phyloP scores from a whole-genome alignment of 225 moss, liverwort and hornwort species.

The Physcomitrium patens region DNA sequence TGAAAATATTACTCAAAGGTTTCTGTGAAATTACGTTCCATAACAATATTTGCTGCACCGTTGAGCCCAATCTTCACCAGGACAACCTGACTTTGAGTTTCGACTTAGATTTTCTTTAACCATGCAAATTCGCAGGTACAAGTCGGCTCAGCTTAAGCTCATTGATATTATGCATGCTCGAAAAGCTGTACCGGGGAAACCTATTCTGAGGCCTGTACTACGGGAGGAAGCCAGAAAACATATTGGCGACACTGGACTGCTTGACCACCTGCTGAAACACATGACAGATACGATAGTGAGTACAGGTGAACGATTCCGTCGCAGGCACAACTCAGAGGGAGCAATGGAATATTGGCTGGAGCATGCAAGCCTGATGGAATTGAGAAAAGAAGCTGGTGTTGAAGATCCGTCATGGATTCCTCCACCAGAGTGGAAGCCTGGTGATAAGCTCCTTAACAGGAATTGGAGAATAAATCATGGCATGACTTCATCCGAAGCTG shows the following conservation, averaged over 20 bases:
- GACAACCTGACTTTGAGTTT: neutral
- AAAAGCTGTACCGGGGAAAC: constrained; percentile 58
- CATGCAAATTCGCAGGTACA: constrained; percentile 44
- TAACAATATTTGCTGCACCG: too few relatives aligned
- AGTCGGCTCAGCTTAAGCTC: constrained; percentile 63
- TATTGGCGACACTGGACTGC: constrained; percentile 68
- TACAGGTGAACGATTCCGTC: constrained; percentile 65
- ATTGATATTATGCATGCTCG: constrained; percentile 62
- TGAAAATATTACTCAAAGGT: too few relatives aligned
- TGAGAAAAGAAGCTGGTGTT: constrained; percentile 68
- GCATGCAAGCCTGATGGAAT: constrained; percentile 64
- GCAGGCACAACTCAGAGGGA: constrained; percentile 63
- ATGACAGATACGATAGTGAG: constrained; percentile 69
- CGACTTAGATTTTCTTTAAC: neutral
- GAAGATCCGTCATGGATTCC: constrained; percentile 76
- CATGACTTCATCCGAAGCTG: constrained; percentile 50
- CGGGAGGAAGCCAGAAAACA: constrained; percentile 70
- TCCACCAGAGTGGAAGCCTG: constrained; percentile 61
- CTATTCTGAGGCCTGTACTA: constrained; percentile 59
- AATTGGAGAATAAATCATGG: constrained; percentile 46
- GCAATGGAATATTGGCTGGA: constrained; percentile 78
- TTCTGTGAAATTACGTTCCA: too few relatives aligned
- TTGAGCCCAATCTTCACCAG: neutral
- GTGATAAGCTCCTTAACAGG: constrained; percentile 53
- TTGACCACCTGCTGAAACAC: constrained; percentile 67